These are phyloP conservation scores for Boechera divaricarpa DNA, from an alignment of 345 rosid species.

Conservation along the genomic window DNA sequence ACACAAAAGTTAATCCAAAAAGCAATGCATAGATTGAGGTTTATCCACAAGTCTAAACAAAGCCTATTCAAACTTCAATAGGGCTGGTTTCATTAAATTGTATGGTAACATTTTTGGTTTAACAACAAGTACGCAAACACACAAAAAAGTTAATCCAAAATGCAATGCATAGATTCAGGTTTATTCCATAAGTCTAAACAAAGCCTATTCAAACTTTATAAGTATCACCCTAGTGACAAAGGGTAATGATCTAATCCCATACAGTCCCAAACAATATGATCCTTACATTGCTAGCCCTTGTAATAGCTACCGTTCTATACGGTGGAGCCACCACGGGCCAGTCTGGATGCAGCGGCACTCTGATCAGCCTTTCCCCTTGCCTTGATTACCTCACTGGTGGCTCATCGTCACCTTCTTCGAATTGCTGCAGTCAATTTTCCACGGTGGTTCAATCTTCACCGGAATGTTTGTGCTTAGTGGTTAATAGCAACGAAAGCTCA, in stretches of 20 bases:
- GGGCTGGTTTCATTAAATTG: neutral
- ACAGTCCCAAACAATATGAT: no score
- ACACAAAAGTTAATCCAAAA: neutral
- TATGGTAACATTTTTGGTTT: neutral
- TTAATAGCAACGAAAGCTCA: no score
- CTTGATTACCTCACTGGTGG: no score
- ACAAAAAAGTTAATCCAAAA: neutral
- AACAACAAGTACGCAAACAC: neutral
- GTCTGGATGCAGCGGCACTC: no score
- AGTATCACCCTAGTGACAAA: neutral
- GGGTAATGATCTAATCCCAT: neutral
- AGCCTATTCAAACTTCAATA: neutral
- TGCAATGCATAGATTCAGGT: slow-evolving; percentile 18
- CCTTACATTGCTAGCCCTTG: no score
- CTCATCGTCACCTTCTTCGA: no score
- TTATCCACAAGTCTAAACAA: neutral
- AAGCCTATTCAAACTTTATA: neutral
- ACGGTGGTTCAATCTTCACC: no score
- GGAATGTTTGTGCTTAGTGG: no score
- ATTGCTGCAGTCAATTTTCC: no score
- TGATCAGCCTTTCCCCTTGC: no score
- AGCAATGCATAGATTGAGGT: neutral
- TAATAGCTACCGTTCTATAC: no score
- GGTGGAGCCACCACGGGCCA: no score
- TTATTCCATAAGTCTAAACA: neutral